Base-by-base conservation (phyloP, 2,329 filamentous ascomycete genomes). In the Hymenoscyphus fraxineus region DNA sequence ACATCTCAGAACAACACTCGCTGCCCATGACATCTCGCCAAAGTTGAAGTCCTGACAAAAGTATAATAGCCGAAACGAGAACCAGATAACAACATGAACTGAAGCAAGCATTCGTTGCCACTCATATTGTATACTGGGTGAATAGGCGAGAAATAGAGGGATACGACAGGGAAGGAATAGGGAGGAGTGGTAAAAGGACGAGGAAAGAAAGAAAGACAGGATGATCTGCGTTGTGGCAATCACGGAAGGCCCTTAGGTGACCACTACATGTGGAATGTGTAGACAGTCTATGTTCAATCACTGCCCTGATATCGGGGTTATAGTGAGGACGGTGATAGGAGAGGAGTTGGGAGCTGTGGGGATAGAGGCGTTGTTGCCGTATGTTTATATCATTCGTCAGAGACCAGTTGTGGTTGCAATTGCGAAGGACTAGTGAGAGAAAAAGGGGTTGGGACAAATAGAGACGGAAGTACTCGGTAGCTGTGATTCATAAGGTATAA, bases 281-380 rank as follows among this genome's bases (percentile, higher is more conserved):
- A 65, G 69, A 27, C 69, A 71, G 58, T 64, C 68, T 41, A 70
- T 71, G 69, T 65, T 65, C 16, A 68, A 71, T 66, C 68, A 68
- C 60, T 69, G 68, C 60, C 66, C 68, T 1, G 44, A 54, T 44
- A 67, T 71, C 4, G 63, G 57, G 38, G 68, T 71, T 38, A 65
- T 71, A 39, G 64, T 71, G 5, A 59, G 63, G 41, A 31, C 51
- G 61, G 54, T 51, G 16, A 35, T 19, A 3, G 58, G 27, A 56
- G 47, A 56, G 22, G 63, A 56, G 6, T 38, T 68, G 51, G 65
- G 64, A 35, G 65, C 62, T 5, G 66, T 65, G 51, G 58, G 58
- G 3, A 60, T 68, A 16, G 47, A 64, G 12, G 66, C 68, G 58
- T 55, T 71, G 16, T 59, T 71, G 22, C 69, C 66, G 1, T 71